A percentile compares a stretch with the other conserved stretches of the same genome.
Evolutionary conservation across 129 eudicot species (phyloP).

Genomic region (Tagetes patula): DNA sequence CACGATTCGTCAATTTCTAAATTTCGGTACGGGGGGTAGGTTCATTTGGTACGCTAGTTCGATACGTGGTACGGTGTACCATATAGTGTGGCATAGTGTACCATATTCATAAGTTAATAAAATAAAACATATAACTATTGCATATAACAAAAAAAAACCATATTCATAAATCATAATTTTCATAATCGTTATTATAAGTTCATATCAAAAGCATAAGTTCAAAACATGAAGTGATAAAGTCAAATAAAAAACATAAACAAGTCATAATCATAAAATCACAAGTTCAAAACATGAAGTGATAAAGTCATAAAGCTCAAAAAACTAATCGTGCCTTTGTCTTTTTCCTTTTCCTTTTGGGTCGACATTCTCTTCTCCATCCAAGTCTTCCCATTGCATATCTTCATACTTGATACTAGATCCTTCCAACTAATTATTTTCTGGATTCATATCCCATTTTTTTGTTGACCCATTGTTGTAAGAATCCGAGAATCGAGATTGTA

Average conservation of each 20-base stretch:
- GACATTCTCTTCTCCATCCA: neutral
- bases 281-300: no score
- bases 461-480: neutral
- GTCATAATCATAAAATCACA: neutral
- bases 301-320: neutral
- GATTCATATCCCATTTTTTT: constrained; percentile 1
- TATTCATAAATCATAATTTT: no score
- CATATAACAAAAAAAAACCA: no score
- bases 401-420: neutral
- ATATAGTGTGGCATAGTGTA: neutral
- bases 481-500: neutral
- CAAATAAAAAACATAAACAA: no score
- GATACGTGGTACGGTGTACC: neutral
- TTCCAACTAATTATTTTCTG: neutral
- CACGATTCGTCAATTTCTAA: neutral
- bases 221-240: no score
- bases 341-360: neutral
- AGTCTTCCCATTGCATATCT: neutral
- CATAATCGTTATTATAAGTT: no score
- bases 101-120: neutral
- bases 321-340: neutral
- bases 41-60: neutral
- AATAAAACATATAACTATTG: no score
- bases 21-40: neutral
- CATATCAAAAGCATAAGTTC: no score